Conservation (phyloP, 768 basidiomycete species). For the Trametes cubensis region DNA sequence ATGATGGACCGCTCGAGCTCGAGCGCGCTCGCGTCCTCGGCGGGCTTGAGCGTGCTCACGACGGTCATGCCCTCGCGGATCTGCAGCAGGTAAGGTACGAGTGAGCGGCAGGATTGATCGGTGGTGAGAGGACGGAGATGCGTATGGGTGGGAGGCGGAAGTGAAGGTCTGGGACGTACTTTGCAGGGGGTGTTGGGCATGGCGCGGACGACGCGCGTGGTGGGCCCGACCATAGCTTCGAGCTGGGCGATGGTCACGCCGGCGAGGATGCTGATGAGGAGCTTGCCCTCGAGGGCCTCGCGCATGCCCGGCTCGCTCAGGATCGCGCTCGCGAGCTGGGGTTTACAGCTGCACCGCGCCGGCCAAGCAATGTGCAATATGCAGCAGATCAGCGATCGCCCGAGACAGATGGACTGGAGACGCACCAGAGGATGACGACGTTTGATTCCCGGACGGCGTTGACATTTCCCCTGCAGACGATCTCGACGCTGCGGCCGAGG, state of each 20-base stretch:
- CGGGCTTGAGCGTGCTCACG: conserved; percentile 69
- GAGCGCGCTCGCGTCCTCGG: conserved; percentile 38
- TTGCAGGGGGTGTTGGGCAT: conserved; percentile 99
- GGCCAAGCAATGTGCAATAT: too few species aligned
- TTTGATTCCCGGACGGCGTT: conserved; percentile 72
- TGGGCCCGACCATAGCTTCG: conserved; percentile 67
- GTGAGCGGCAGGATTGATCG: not conserved
- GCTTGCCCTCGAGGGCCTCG: conserved; percentile 85
- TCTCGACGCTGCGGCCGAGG: conserved; percentile 67
- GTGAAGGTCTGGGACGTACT: conserved; percentile 45
- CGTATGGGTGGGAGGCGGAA: not conserved
- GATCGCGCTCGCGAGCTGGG: conserved; percentile 79
- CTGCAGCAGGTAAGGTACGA: conserved; percentile 43
- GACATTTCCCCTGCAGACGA: conserved; percentile 72
- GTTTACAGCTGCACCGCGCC: conserved; percentile 75
- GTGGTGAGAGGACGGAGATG: not conserved
- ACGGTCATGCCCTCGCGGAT: conserved; percentile 99
- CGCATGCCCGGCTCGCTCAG: conserved; percentile 73
- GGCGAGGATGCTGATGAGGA: conserved; percentile 96
- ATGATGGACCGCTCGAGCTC: conserved; percentile 73
- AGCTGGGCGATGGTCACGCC: conserved; percentile 90
- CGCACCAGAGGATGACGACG: conserved; percentile 88
- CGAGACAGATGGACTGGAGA: conserved; percentile 6
- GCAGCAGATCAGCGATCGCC: not conserved
- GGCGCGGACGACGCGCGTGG: conserved; percentile 87